Conservation (phyloP, 495 filamentous ascomycete genomes). For the Beverwykella pulmonaria region DNA sequence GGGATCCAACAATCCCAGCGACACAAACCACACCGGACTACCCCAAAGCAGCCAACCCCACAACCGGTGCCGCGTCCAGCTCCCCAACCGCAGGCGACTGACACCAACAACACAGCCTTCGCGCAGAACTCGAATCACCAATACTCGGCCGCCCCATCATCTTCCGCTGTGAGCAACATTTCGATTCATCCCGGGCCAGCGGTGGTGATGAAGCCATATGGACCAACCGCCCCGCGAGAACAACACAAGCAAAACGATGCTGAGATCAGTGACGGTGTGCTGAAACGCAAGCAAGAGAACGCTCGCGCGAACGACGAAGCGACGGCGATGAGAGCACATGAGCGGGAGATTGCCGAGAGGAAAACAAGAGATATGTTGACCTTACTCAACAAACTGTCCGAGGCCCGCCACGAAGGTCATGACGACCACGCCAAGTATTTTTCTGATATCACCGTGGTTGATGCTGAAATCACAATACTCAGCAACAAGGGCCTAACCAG, state of each 20-base stretch:
- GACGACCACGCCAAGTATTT: conserved; percentile 52
- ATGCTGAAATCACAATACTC: conserved; percentile 63
- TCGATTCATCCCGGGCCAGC: conserved; percentile 9
- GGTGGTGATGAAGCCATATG: conserved; percentile 9
- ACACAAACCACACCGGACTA: not conserved
- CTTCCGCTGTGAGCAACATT: not conserved
- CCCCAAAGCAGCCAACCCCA: not conserved
- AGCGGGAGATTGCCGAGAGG: conserved; percentile 23
- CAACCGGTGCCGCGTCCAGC: not conserved
- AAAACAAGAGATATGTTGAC: conserved; percentile 12
- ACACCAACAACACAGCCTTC: not conserved
- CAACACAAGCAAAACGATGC: conserved; percentile 17
- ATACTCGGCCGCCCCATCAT: not conserved
- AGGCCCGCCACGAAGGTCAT: conserved; percentile 66
- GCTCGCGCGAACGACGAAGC: conserved; percentile 37
- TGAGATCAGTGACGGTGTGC: conserved; percentile 12
- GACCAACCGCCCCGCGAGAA: conserved; percentile 11
- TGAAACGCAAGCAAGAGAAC: conserved; percentile 45
- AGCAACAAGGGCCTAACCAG: conserved; percentile 65
- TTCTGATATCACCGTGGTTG: conserved; percentile 44
- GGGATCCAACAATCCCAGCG: not conserved
- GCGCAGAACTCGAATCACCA: not conserved
- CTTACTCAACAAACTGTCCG: conserved; percentile 71
- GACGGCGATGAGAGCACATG: conserved; percentile 36
- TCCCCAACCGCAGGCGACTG: not conserved